Percentiles rank a stretch among this genome's conserved stretches.
Evolutionary conservation across 2,329 filamentous ascomycete species (phyloP).

Genomic region (Fusarium sp.): DNA sequence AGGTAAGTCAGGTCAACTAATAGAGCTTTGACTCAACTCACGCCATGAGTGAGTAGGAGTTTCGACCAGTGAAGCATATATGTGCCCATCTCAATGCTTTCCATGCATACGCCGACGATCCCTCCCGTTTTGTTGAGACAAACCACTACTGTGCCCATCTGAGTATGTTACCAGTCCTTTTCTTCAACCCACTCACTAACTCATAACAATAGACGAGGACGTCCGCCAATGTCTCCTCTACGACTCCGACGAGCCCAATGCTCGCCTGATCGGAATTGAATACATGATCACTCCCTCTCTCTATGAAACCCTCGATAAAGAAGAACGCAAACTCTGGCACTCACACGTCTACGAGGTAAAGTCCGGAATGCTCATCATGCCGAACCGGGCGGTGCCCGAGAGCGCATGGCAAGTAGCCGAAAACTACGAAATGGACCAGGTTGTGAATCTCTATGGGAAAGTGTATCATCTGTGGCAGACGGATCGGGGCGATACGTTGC

Average conservation of each 20-base stretch:
- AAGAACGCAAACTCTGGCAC: constrained; percentile 85
- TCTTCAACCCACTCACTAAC: constrained; percentile 59
- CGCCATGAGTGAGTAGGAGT: constrained; percentile 66
- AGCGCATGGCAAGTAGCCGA: constrained; percentile 81
- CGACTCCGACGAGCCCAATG: constrained; percentile 75
- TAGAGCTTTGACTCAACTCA: neutral
- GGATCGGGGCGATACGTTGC: constrained; percentile 75
- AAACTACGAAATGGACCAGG: constrained; percentile 82
- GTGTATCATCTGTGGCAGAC: constrained; percentile 90
- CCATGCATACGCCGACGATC: constrained; percentile 83
- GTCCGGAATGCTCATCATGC: constrained; percentile 85
- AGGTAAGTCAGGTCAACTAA: constrained; percentile 55
- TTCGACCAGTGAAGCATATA: constrained; percentile 78
- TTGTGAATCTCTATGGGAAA: constrained; percentile 83
- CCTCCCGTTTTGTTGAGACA: constrained; percentile 76
- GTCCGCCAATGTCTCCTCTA: constrained; percentile 89
- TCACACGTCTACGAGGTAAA: constrained; percentile 81
- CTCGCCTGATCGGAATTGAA: constrained; percentile 85
- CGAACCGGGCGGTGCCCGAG: constrained; percentile 69
- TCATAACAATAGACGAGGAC: constrained; percentile 62
- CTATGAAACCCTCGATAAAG: constrained; percentile 72
- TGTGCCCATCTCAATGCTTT: constrained; percentile 91
- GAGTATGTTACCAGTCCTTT: constrained; percentile 51
- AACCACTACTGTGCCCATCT: constrained; percentile 90
- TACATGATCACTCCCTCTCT: constrained; percentile 84